Evolutionary conservation across 768 basidiomycete species (phyloP).

Genomic region (Paxillus ammoniavirescens): DNA sequence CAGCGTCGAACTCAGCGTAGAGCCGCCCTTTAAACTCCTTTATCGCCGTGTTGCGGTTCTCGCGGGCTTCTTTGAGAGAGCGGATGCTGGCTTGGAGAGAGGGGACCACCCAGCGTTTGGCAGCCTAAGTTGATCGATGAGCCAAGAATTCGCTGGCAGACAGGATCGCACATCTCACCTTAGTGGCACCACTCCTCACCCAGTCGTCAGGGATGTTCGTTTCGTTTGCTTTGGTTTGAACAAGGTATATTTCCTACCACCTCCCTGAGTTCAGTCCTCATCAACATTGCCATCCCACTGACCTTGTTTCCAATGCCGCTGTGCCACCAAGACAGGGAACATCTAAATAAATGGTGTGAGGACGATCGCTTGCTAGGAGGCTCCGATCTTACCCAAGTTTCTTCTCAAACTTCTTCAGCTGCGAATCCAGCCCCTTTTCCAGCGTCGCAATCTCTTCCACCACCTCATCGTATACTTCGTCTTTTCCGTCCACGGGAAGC

Average conservation of each 20-base stretch:
- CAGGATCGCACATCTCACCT: slow-evolving; percentile 44
- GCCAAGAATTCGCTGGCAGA: background rate
- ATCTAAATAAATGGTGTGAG: slow-evolving; percentile 36
- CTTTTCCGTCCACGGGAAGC: slow-evolving; percentile 80
- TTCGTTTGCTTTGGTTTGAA: slow-evolving; percentile 63
- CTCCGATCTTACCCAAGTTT: slow-evolving; percentile 53
- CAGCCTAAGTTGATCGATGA: slow-evolving; percentile 44
- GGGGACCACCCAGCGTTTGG: slow-evolving; percentile 75
- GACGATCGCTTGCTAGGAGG: slow-evolving; percentile 8
- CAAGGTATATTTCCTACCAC: slow-evolving; percentile 81
- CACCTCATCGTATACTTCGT: slow-evolving; percentile 80
- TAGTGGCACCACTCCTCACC: slow-evolving; percentile 77
- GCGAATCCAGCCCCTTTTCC: slow-evolving; percentile 69
- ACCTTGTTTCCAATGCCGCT: slow-evolving; percentile 84
- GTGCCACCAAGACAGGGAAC: slow-evolving; percentile 63
- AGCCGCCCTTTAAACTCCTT: slow-evolving; percentile 81
- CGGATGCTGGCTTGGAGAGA: slow-evolving; percentile 71
- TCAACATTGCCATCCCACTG: background rate
- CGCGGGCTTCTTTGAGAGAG: slow-evolving; percentile 88
- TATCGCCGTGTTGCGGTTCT: slow-evolving; percentile 76
- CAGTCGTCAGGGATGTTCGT: slow-evolving; percentile 79
- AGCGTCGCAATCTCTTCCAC: slow-evolving; percentile 66
- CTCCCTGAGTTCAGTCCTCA: slow-evolving; percentile 1
- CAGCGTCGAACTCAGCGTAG: slow-evolving; percentile 78
- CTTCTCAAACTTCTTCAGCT: slow-evolving; percentile 64